Evolutionary conservation across 805 yeast species (phyloP), one percentile per base, ranked within the genome.

Genomic region (Yarrowia deformans): DNA sequence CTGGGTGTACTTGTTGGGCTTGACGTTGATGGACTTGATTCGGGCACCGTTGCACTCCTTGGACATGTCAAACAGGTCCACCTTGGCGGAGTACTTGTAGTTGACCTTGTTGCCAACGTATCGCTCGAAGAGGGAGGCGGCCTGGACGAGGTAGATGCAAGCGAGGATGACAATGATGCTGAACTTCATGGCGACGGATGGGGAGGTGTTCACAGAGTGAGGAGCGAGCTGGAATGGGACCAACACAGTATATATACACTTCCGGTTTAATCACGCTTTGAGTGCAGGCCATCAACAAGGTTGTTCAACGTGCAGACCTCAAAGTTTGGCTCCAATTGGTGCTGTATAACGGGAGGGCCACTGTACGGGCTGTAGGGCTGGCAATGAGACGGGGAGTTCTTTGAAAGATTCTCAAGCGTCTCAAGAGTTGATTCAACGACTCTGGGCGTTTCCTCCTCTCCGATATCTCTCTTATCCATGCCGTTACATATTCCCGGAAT

Each of bases 71-170:
- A 61, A 61, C 35, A 61, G 45, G 23, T 61, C 67, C 45, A 61
- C 67, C 67, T 61, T 61, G 67, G 67, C 67, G 46, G 67, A 61
- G 67, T 61, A 61, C 67, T 61, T 61, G 67, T 61, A 61, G 67
- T 61, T 61, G 67, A 61, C 67, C 67, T 61, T 61, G 67, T 61
- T 61, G 54, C 67, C 67, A 19, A 61, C 23, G 55, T 61, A 61
- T 46, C 67, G 67, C 67, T 61, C 67, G 37, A 46, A 61, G 12
- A 61, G 67, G 1, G 67, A 61, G 43, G 67, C 67, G 16, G 67
- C 67, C 46, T 46, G 55, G 45, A 61, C 67, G 13, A 61, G 46
- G 67, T 61, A 61, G 67, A 61, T 61, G 67, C 67, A 61, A 23
- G 67, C 67, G 55, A 61, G 55, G 23, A 61, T 35, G 55, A 48